Percentiles rank a stretch among this genome's conserved stretches.
Evolutionary conservation across 2,329 filamentous ascomycete genomes (phyloP).

Genomic region (Ampelomyces quisqualis): DNA sequence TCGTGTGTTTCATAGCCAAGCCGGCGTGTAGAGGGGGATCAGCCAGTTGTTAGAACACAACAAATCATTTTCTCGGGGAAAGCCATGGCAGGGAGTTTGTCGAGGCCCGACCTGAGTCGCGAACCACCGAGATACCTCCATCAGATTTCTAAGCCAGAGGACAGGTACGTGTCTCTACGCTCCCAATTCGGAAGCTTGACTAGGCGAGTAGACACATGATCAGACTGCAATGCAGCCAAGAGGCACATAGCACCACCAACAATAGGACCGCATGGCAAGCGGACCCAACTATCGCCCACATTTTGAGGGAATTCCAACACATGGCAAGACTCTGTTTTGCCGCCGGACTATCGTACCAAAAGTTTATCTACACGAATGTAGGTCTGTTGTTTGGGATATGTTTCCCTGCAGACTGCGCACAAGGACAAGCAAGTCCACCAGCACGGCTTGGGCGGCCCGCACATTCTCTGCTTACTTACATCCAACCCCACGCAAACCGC

Average conservation of each 20-base stretch:
- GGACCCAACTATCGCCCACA: not conserved
- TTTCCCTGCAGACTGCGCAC: not conserved
- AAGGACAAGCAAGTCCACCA: not conserved
- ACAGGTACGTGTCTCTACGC: not conserved
- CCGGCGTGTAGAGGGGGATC: not conserved
- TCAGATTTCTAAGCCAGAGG: not conserved
- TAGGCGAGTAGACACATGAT: not conserved
- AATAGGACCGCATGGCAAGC: not conserved
- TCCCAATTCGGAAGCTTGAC: not conserved
- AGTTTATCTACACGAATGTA: not conserved
- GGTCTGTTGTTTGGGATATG: not conserved
- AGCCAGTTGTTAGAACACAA: not conserved
- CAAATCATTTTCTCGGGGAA: slow-evolving; percentile 1
- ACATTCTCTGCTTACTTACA: no score
- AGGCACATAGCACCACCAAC: not conserved
- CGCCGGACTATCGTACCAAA: not conserved
- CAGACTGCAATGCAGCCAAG: not conserved
- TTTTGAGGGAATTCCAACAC: not conserved
- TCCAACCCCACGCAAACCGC: no score
- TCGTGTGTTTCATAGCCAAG: not conserved
- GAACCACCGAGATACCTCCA: not conserved
- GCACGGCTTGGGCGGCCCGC: not conserved
- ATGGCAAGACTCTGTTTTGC: not conserved
- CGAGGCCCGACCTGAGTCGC: not conserved
- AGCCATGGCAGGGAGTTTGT: no score